Base-by-base conservation (phyloP, 495 filamentous ascomycete species). In the Penicillium cataractarum region DNA sequence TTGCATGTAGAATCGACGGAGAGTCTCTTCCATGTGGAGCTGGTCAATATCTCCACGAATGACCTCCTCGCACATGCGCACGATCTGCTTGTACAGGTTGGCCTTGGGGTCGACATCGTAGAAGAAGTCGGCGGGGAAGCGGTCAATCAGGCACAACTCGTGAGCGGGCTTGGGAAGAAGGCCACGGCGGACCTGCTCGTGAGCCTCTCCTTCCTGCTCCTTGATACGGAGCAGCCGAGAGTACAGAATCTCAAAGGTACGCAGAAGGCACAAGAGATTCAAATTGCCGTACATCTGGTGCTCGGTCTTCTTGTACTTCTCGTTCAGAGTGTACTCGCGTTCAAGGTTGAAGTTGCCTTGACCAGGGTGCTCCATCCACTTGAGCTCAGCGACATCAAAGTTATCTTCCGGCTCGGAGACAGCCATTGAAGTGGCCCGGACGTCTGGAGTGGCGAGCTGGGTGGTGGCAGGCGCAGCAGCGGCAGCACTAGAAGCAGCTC, bases 221-320 rank as follows among this genome's bases (percentile, higher is more conserved):
- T 97, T 97, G 76, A 98, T 86, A 55, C 88, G 86, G 58, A 87
- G 78, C 13, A 99, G 83, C 37, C 96, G 89, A 62, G 89, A 86
- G 74, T 94, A 98, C 7, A 98, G 80, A 3, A 90, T 89, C 73
- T 95, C 87, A 75, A 98, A 96, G 37, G 94, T 86, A 21, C 90
- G 89, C 80, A 99, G 90, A 81, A 99, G 97, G 77, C 92, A 92
- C 67, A 90, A 94, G 46, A 99, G 90, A 49, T 89, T 89, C 60
- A 91, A 83, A 72, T 96, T 98, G 71, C 87, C 89, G 77, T 93
- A 99, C 67, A 98, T 83, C 63, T 92, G 91, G 79, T 90, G 97
- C 63, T 80, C 83, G 9, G 86, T 83, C 59, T 95, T 90, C 65
- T 83, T 82, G 78, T 92, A 96, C 26, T 91, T 88, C 50, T 92